A percentile compares a stretch with the other conserved stretches of the same genome.
These are phyloP conservation scores for Phytopythium sindhum DNA, from an alignment of 352 stramenopile species.

Conservation along the genomic window DNA sequence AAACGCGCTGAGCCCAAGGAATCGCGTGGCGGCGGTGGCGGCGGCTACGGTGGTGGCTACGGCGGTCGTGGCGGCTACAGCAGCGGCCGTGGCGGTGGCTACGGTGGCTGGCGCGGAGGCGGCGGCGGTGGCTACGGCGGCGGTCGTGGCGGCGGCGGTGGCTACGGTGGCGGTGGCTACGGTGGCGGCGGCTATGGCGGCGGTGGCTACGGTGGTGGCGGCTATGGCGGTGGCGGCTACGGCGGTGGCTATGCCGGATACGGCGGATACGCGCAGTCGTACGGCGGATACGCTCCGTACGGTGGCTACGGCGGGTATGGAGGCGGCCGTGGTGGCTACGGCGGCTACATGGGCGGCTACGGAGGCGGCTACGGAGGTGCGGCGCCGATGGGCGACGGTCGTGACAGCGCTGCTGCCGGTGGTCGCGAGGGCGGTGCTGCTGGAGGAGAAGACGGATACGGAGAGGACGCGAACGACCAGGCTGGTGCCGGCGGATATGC, in stretches of 20 bases:
- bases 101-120: conserved; percentile 21
- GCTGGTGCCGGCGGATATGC: conserved; percentile 29
- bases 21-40: conserved; percentile 32
- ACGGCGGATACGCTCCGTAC: conserved; percentile 23
- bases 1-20: conserved; percentile 87
- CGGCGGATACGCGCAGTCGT: conserved; percentile 33
- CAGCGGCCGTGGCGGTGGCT: conserved; percentile 13
- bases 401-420: conserved; percentile 33
- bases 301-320: conserved; percentile 43
- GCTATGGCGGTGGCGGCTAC: conserved; percentile 32
- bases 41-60: conserved; percentile 19
- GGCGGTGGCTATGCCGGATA: conserved; percentile 27
- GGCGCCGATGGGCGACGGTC: conserved; percentile 22
- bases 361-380: conserved; percentile 24
- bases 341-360: conserved; percentile 30
- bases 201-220: conserved; percentile 26
- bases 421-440: conserved; percentile 24
- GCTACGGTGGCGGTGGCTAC: conserved; percentile 20
- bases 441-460: conserved; percentile 33
- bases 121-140: conserved; percentile 19
- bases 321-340: conserved; percentile 22
- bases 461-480: conserved; percentile 16
- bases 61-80: conserved; percentile 21
- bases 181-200: conserved; percentile 31
- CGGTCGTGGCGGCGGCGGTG: conserved; percentile 15